Conservation (phyloP, 177 flowering plant genomes). For the Telopea speciosissima region DNA sequence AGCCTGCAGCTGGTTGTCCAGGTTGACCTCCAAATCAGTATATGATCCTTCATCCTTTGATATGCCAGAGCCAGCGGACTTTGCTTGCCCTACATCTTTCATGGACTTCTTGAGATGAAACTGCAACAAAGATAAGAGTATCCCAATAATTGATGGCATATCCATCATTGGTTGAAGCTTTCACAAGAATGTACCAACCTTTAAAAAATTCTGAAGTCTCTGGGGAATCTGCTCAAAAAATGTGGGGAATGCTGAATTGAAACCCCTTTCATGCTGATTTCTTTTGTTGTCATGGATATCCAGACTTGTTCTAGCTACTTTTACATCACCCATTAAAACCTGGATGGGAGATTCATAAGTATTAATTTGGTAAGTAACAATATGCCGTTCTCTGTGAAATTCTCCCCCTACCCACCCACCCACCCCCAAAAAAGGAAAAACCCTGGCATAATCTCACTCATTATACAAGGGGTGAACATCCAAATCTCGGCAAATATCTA, state of each 20-base stretch:
- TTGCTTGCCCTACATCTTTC: conserved; percentile 15
- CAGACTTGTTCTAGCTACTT: conserved; percentile 4
- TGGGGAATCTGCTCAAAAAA: conserved; percentile 43
- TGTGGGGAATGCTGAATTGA: conserved; percentile 32
- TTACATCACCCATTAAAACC: conserved; percentile 16
- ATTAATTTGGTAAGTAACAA: not conserved
- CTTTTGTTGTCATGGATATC: conserved; percentile 5
- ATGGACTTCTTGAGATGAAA: conserved; percentile 34
- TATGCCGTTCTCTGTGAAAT: no score
- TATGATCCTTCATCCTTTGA: conserved; percentile 25
- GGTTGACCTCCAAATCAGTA: conserved; percentile 27
- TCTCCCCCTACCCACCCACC: not conserved
- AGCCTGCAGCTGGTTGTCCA: conserved; percentile 64
- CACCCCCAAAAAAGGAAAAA: no score
- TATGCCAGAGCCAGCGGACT: conserved; percentile 3
- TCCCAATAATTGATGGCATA: not conserved
- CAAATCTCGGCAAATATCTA: not conserved
- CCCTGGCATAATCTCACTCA: no score
- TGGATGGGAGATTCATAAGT: not conserved
- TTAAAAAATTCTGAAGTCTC: conserved; percentile 40
- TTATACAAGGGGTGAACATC: no score
- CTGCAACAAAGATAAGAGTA: conserved; percentile 25
- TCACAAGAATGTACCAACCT: conserved; percentile 31
- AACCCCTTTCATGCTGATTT: conserved; percentile 9
- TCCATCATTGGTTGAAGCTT: not conserved